Evolutionary conservation across 176 grass and related monocot genomes (phyloP).

Genomic region (Eragrostis curvula): DNA sequence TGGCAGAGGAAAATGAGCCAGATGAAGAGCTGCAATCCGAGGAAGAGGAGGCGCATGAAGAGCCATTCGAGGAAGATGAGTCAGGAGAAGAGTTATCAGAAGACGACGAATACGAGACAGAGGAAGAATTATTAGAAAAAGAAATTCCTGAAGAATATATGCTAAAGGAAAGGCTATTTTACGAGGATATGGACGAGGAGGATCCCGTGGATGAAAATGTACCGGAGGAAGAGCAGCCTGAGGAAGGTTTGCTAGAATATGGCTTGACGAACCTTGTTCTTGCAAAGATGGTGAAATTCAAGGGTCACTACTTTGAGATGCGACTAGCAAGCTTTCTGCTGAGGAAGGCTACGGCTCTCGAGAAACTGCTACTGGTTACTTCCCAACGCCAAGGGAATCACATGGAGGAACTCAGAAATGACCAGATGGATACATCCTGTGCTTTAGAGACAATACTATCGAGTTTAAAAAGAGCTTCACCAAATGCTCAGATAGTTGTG

Average conservation of each 20-base stretch:
- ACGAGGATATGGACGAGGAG: neutral
- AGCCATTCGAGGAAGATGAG: too few species aligned
- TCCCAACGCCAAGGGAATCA: neutral
- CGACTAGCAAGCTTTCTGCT: conserved; percentile 13
- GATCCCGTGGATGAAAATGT: neutral
- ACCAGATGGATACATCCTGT: neutral
- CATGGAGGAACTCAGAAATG: neutral
- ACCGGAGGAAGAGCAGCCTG: neutral
- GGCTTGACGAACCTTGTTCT: neutral
- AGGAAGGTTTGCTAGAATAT: neutral
- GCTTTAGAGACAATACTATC: neutral
- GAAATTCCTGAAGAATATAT: too few species aligned
- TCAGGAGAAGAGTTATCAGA: too few species aligned
- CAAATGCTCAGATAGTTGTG: neutral
- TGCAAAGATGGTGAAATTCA: conserved; percentile 5
- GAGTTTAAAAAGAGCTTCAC: neutral
- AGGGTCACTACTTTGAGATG: neutral
- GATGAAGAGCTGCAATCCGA: too few species aligned
- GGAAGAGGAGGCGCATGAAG: too few species aligned
- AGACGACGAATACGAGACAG: too few species aligned
- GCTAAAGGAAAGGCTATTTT: too few species aligned
- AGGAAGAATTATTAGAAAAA: too few species aligned
- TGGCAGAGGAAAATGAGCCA: too few species aligned
- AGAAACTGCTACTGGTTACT: conserved; percentile 3
- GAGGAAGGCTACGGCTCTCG: neutral